Evolutionary conservation across 2,329 filamentous ascomycete genomes (phyloP).

Genomic region (Colletotrichum higginsianum): DNA sequence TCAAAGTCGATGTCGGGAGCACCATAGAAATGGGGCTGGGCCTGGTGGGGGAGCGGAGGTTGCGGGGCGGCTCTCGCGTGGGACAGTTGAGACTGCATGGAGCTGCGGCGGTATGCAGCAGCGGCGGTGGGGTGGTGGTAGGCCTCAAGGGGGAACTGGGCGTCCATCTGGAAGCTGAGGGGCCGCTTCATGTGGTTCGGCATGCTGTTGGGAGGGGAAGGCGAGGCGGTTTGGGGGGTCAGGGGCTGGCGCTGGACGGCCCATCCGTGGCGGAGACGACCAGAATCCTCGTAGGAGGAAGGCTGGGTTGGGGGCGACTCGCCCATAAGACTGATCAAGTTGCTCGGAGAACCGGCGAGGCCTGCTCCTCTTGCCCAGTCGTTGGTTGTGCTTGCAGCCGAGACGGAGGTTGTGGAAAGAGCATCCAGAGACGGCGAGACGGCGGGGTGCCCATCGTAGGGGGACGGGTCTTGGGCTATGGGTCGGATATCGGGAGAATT

Average conservation of each 20-base stretch:
- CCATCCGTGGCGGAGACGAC: slow-evolving; percentile 61
- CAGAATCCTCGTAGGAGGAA: slow-evolving; percentile 66
- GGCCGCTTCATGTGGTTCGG: slow-evolving; percentile 44
- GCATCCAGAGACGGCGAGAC: slow-evolving; percentile 65
- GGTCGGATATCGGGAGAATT: slow-evolving; percentile 64
- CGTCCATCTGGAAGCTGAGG: slow-evolving; percentile 68
- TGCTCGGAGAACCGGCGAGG: slow-evolving; percentile 67
- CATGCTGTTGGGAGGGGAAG: slow-evolving; percentile 51
- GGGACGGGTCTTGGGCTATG: slow-evolving; percentile 48
- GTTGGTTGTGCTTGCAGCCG: slow-evolving; percentile 62
- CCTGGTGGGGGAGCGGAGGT: slow-evolving; percentile 81
- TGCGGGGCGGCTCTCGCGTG: slow-evolving; percentile 63
- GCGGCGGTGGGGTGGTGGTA: slow-evolving; percentile 54
- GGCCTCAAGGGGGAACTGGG: slow-evolving; percentile 59
- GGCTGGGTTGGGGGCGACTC: slow-evolving; percentile 69
- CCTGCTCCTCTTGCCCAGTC: slow-evolving; percentile 60
- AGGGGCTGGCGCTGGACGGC: slow-evolving; percentile 62
- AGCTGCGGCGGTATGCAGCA: slow-evolving; percentile 60
- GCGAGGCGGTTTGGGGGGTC: slow-evolving; percentile 61
- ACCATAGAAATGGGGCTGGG: slow-evolving; percentile 84
- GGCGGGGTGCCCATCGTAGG: slow-evolving; percentile 60
- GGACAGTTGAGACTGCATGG: slow-evolving; percentile 66
- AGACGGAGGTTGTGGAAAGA: slow-evolving; percentile 64
- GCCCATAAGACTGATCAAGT: slow-evolving; percentile 65
- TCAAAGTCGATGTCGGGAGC: slow-evolving; percentile 83